Conservation (phyloP, 306 rosid species). For the Comarum palustre region DNA sequence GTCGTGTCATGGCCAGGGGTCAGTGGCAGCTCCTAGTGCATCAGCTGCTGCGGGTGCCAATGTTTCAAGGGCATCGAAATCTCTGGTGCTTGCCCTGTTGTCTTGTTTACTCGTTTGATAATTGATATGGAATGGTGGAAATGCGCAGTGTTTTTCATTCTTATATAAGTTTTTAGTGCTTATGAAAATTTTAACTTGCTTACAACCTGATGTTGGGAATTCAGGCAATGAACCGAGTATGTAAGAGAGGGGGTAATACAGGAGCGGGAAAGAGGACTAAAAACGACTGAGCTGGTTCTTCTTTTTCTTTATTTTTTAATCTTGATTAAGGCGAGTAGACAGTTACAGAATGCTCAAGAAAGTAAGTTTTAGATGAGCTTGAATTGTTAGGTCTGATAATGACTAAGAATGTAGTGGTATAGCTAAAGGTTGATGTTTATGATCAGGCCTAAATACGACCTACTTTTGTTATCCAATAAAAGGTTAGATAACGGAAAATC, state of each 20-base stretch:
- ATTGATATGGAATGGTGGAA: not conserved
- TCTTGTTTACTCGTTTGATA: not conserved
- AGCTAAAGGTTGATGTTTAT: not conserved
- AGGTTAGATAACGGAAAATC: not conserved
- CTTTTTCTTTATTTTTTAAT: not conserved
- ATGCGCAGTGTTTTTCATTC: not conserved
- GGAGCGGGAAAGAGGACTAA: not conserved
- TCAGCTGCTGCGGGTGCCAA: slow-evolving; percentile 28
- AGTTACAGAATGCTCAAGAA: not conserved
- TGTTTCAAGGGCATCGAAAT: slow-evolving; percentile 30
- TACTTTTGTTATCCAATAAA: not conserved
- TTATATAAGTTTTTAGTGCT: not conserved
- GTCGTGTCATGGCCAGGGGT: slow-evolving; percentile 28
- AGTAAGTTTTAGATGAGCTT: not conserved
- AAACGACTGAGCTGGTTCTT: not conserved
- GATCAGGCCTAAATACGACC: not conserved
- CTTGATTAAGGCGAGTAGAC: not conserved
- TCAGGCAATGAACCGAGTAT: not conserved
- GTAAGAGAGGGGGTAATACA: not conserved
- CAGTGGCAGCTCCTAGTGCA: slow-evolving; percentile 40
- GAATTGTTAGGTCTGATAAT: not conserved
- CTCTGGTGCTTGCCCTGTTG: slow-evolving; percentile 30
- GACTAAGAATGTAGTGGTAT: not conserved
- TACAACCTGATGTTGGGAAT: not conserved
- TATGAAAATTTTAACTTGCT: slow-evolving; percentile 1